These are phyloP conservation scores for Carex pumila DNA, from an alignment of 176 grass and related monocot species.

Conservation along the genomic window DNA sequence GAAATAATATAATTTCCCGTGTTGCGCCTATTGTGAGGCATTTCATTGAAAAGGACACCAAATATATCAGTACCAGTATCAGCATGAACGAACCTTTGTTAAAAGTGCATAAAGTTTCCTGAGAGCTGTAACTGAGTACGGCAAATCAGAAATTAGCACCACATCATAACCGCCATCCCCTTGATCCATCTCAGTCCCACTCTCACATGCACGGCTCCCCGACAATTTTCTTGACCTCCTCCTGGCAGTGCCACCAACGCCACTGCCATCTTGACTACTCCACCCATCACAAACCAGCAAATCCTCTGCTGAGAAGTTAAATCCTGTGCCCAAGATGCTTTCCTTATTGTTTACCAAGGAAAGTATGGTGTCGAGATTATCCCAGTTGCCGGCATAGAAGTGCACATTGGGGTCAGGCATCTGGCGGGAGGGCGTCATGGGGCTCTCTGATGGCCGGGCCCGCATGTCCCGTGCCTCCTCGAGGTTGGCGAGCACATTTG, in stretches of 20 bases:
- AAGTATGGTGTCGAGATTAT: slow-evolving; percentile 70
- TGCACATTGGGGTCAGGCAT: slow-evolving; percentile 53
- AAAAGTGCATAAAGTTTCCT: slow-evolving; percentile 82
- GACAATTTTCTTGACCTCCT: slow-evolving; percentile 83
- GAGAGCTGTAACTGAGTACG: slow-evolving; percentile 42
- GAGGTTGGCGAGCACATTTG: slow-evolving; percentile 90
- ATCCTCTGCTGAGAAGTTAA: slow-evolving; percentile 94
- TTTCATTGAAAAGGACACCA: not conserved
- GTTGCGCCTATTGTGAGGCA: not conserved
- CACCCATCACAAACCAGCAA: slow-evolving; percentile 53
- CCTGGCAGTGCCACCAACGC: slow-evolving; percentile 43
- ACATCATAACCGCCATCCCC: slow-evolving; percentile 69
- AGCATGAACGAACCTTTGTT: slow-evolving; percentile 56
- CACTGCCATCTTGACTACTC: slow-evolving; percentile 73
- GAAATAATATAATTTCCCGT: not conserved
- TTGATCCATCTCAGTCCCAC: slow-evolving; percentile 53
- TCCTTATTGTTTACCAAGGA: slow-evolving; percentile 46
- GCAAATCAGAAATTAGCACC: slow-evolving; percentile 74
- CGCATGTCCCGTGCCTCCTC: slow-evolving; percentile 70
- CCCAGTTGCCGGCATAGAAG: slow-evolving; percentile 87
- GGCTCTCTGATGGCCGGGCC: slow-evolving; percentile 72
- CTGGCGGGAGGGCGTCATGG: slow-evolving; percentile 80
- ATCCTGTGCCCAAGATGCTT: slow-evolving; percentile 20
- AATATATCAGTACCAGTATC: not conserved
- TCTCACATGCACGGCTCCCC: slow-evolving; percentile 89